These are phyloP conservation scores for Hemisphaericaspora lyxosophila DNA, from an alignment of 1,139 yeast species.

Conservation along the genomic window DNA sequence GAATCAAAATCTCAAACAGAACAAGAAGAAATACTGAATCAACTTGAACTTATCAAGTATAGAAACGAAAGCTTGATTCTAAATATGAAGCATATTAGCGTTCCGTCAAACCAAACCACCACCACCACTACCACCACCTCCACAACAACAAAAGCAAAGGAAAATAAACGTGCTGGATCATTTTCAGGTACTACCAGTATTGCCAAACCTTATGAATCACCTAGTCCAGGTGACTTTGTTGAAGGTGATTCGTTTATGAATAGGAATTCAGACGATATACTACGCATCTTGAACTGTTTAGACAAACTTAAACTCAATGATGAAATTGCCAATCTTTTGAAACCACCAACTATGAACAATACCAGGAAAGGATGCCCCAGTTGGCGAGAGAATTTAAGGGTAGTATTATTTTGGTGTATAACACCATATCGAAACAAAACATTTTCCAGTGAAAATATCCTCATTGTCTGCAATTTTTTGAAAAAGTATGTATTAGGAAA, in stretches of 20 bases:
- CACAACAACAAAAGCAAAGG: too few species aligned
- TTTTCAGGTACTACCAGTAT: not conserved
- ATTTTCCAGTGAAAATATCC: constrained; percentile 31
- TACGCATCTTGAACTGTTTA: constrained; percentile 33
- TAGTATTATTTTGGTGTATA: constrained; percentile 51
- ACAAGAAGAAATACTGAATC: constrained; percentile 43
- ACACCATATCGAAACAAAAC: constrained; percentile 36
- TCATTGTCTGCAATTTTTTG: constrained; percentile 40
- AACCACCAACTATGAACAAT: constrained; percentile 20
- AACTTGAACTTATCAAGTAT: constrained; percentile 60
- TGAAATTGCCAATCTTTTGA: constrained; percentile 29
- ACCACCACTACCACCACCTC: too few species aligned
- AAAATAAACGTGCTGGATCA: constrained; percentile 1
- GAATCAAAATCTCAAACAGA: constrained; percentile 26
- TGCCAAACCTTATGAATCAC: not conserved
- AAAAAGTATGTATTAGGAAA: constrained; percentile 32
- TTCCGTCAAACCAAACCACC: not conserved
- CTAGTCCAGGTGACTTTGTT: not conserved
- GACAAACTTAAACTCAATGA: constrained; percentile 34
- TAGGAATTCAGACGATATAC: constrained; percentile 33
- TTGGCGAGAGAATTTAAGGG: constrained; percentile 43
- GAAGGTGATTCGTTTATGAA: constrained; percentile 21
- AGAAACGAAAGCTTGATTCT: constrained; percentile 72
- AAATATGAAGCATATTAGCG: constrained; percentile 29
- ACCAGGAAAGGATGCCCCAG: constrained; percentile 11